Conservation (phyloP, 768 basidiomycete species). For the Leccinum rimulosum region DNA sequence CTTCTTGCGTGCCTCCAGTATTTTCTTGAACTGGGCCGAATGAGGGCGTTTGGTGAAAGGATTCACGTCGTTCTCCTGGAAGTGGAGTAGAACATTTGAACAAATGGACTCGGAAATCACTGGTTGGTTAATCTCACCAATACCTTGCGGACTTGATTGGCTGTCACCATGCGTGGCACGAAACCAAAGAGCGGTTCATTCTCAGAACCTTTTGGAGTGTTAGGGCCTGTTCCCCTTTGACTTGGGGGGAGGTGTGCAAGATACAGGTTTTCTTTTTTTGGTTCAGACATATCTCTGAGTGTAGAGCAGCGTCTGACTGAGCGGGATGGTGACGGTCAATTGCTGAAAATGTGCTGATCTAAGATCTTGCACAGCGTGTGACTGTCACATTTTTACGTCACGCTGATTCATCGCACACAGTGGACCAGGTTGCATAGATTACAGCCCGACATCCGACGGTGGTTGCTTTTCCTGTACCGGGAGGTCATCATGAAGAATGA, state of each 20-base stretch:
- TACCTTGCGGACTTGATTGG: slow-evolving; percentile 61
- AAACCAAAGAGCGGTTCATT: slow-evolving; percentile 73
- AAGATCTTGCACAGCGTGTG: slow-evolving; percentile 2
- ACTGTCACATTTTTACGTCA: not conserved
- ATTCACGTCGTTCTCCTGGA: slow-evolving; percentile 75
- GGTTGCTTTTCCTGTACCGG: slow-evolving; percentile 26
- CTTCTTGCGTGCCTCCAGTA: slow-evolving; percentile 79
- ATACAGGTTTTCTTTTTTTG: slow-evolving; percentile 49
- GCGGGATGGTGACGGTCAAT: slow-evolving; percentile 2
- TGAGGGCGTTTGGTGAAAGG: slow-evolving; percentile 85
- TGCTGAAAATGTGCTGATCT: slow-evolving; percentile 16
- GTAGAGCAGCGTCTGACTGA: not conserved
- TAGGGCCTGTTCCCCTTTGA: slow-evolving; percentile 26
- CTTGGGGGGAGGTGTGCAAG: slow-evolving; percentile 42
- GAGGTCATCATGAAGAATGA: slow-evolving; percentile 10
- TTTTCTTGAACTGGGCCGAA: slow-evolving; percentile 79
- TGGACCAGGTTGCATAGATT: too few relatives aligned
- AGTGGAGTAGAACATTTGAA: not conserved
- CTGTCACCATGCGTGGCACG: slow-evolving; percentile 65
- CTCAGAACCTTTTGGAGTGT: slow-evolving; percentile 17
- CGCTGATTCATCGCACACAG: not conserved
- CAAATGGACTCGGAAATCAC: not conserved
- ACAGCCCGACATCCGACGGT: slow-evolving; percentile 24
- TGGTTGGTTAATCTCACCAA: slow-evolving; percentile 49
- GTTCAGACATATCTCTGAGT: not conserved